phyloP scores from a whole-genome alignment of 495 filamentous ascomycete genomes.

The Xylaria grammica region DNA sequence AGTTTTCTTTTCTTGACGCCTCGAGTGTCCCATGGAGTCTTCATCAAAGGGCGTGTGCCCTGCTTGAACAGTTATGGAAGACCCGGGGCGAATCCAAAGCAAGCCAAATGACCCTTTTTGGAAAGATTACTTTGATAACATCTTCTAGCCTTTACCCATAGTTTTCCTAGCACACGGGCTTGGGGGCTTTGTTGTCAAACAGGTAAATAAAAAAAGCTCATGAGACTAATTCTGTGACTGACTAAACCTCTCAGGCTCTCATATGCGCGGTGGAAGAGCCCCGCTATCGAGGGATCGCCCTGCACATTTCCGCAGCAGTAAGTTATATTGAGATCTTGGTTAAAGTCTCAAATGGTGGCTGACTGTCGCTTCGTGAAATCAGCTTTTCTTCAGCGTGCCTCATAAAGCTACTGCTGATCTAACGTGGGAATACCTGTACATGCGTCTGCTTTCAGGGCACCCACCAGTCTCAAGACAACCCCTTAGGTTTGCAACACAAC shows the following conservation, averaged over 20 bases:
- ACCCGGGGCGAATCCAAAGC: neutral
- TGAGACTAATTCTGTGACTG: neutral
- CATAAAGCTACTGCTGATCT: neutral
- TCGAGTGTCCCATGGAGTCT: neutral
- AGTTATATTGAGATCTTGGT: neutral
- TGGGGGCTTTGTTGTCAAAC: neutral
- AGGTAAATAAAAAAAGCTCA: neutral
- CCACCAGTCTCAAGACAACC: constrained; percentile 1
- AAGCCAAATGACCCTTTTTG: neutral
- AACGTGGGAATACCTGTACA: neutral
- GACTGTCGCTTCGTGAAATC: neutral
- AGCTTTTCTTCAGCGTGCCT: constrained; percentile 1
- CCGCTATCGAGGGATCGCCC: neutral
- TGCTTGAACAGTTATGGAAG: neutral
- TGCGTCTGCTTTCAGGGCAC: neutral
- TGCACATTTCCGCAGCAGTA: neutral
- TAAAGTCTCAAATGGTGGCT: neutral
- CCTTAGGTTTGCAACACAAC: neutral
- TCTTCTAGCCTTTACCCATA: neutral
- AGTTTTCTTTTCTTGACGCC: neutral
- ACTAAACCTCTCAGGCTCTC: neutral
- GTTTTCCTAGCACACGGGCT: neutral
- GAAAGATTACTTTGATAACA: neutral
- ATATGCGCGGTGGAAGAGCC: neutral
- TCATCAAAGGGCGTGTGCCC: neutral